Base-by-base conservation (phyloP, 2,329 filamentous ascomycete genomes). In the Ophiocordyceps camponoti-saundersi region DNA sequence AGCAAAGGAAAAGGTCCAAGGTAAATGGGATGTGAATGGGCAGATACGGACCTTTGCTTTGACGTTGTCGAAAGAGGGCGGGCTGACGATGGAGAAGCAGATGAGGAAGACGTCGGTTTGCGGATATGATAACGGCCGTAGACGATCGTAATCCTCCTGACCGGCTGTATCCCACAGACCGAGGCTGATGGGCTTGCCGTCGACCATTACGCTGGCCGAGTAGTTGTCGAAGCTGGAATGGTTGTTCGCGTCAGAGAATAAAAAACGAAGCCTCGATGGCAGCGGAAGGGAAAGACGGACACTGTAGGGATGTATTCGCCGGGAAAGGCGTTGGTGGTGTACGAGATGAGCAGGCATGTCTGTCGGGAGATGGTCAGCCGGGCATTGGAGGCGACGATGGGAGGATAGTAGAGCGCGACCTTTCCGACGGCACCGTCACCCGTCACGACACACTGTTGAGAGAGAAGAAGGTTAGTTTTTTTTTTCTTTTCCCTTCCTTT, bases 301-400 rank as follows among this genome's bases (percentile, higher is more conserved):
- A 98, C 92, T 58, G 92, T 98, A 55, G 92, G 92, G 58, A 98
- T 96, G 69, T 98, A 98, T 75, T 98, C 92, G 66, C 92, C 92
- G n/a, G 92, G 92, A 66, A 98, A 98, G 54, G 92, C 92, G 72
- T 96, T 98, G 53, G 92, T 98, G 53, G 92, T 96, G 72, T 98
- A 98, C 46, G 90, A 96, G 65, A 98, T 98, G 59, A 98, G 81
- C 50, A 98, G 81, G 73, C 92, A 98, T 75, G 92, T 98, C 90
- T 95, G 51, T 40, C 45, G 56, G 18, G 11, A 30, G 12, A 30
- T 34, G 44, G 59, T 65, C 56, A 65, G 62, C 48, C 46, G 26
- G 45, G 29, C 26, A 26, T 40, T 23, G 48, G 30, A 50, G 42
- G 42, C 40, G 54, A 16, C 13, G 34, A 16, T 16, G n/a, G 34